Evolutionary conservation across 495 filamentous ascomycete genomes (phyloP), one percentile per base, ranked within the genome.

Genomic region (Sabuloglossum arenarium): DNA sequence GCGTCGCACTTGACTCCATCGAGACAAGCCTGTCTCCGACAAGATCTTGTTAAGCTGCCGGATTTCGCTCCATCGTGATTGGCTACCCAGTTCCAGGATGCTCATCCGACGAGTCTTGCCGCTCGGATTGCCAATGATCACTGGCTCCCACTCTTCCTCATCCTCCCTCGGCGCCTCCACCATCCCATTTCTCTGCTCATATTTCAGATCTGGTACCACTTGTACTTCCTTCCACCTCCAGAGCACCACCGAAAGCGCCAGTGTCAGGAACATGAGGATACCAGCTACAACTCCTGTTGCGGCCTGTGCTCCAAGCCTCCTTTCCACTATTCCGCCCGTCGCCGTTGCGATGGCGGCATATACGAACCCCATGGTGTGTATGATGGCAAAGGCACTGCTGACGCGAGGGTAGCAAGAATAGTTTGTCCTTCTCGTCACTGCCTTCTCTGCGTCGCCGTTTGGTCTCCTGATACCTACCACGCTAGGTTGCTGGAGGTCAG

Each of bases 41-140:
- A 80, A 70, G 58, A 86, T 64, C 52, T 68, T 68, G 61, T 86
- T 86, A 67, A 77, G 75, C 63, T 72, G 73, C 59, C 82, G 70
- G 62, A 86, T 84, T 67, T 86, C 82, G 43, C 73, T 80, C 79
- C 82, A 86, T 29, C 82, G 66, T 43, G 71, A 79, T 68, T 80
- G 63, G 23, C 66, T 65, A 2, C 81, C 82, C 23, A 85, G 62
- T 63, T 86, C 82, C 47, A 86, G 69, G 28, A 83, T 64, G 58
- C 76, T 83, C 71, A 86, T 77, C 50, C 79, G 70, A 39, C 82
- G 69, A 64, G 74, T 78, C 62, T 75, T 79, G 24, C 79, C 75
- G 24, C 72, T 74, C 31, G 82, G 82, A 68, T 81, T 82, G 34
- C 82, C 82, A 59, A 84, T 75, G 58, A 84, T 73, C 24, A 79